Percentiles rank a stretch among this genome's conserved stretches.
phyloP scores from a whole-genome alignment of 257 asterid genomes.

The Lycium barbarum region DNA sequence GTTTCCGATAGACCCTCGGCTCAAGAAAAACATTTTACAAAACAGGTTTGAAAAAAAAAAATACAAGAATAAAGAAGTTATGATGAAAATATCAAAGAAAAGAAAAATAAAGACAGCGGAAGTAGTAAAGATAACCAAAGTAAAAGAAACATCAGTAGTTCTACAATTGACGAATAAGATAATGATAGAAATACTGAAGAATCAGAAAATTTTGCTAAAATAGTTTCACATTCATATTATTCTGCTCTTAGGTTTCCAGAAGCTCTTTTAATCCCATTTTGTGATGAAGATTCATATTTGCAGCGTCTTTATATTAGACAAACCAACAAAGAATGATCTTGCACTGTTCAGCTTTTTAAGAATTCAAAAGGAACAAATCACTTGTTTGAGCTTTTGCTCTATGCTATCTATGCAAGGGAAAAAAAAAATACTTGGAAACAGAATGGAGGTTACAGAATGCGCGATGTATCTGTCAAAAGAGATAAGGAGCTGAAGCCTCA shows the following conservation, averaged over 20 bases:
- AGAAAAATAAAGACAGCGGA: too few relatives aligned
- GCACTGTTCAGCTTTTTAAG: not conserved
- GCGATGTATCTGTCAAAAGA: not conserved
- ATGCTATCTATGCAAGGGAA: not conserved
- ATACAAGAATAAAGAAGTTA: too few relatives aligned
- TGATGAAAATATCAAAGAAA: too few relatives aligned
- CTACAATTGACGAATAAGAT: too few relatives aligned
- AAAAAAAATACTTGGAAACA: not conserved
- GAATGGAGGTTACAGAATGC: not conserved
- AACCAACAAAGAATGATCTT: not conserved
- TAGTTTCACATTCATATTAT: not conserved
- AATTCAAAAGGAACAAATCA: not conserved
- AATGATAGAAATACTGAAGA: not conserved
- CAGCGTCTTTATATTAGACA: not conserved
- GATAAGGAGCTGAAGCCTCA: not conserved
- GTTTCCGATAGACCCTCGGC: too few relatives aligned
- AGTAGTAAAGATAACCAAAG: too few relatives aligned
- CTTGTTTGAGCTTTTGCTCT: not conserved
- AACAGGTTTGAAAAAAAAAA: too few relatives aligned
- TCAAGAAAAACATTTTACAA: too few relatives aligned
- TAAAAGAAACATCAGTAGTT: too few relatives aligned
- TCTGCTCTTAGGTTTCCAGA: not conserved
- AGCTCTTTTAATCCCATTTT: not conserved
- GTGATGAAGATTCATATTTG: not conserved
- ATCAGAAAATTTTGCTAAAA: not conserved